Evolutionary conservation across 2,329 filamentous ascomycete genomes (phyloP), one percentile per base, ranked within the genome.

Genomic region (Blastomyces percursus): DNA sequence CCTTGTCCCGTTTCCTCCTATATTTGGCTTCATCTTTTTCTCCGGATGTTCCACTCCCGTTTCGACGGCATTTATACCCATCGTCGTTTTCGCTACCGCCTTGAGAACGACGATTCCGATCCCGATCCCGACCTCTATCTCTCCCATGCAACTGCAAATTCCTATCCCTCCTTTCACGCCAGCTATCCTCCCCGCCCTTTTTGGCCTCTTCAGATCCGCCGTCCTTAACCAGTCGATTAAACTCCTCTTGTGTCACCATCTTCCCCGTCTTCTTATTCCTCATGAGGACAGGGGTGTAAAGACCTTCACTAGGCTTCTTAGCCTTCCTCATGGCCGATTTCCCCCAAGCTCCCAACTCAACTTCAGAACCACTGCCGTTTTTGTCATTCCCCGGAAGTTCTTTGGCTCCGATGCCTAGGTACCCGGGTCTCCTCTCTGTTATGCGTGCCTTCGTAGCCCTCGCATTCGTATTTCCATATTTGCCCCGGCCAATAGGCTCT

Each of bases 351-450:
- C 89, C 90, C 21, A 95, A 77, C 68, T 95, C 90, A 65, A 90
- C 82, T 27, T 88, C 85, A 19, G 75, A 44, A 19, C 75, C 7
- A 73, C 74, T 42, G 63, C 65, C 65, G 35, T 54, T 62, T n/a
- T 57, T 57, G 27, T 56, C 56, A 48, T 81, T 78, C 1, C 81
- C 81, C 5, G 81, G 79, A 27, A 91, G 82, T 70, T 91, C 86
- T 71, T 93, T 96, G 12, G 92, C 92, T 3, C 93, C 94, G 8
- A 97, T 87, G 0, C 94, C 94, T 11, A 97, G 80, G 62, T 95
- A 82, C 63, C 91, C 91, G 19, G 91, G 87, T 59, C 92, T 84
- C 60, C 86, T 46, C 71, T 88, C 87, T 16, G 86, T 80, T 21
- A 86, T 78, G 65, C 84, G 86, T 44, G 86, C 80, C 67, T 88